These are phyloP conservation scores for Mucor racemosus DNA, from an alignment of 371 early-diverging fungal genomes.

Conservation along the genomic window DNA sequence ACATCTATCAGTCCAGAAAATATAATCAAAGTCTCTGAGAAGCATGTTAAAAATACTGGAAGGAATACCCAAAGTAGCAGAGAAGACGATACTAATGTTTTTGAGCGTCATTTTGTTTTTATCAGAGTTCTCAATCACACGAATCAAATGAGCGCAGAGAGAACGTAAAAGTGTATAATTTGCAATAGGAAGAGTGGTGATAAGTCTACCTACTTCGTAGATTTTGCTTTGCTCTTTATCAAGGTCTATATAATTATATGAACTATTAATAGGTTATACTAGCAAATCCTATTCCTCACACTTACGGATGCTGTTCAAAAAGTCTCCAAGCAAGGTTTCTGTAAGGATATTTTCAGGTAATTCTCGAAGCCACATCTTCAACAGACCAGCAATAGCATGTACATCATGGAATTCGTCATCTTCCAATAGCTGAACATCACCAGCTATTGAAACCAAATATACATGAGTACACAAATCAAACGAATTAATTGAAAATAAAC, in stretches of 20 bases:
- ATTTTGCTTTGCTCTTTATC: conserved; percentile 74
- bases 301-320: conserved; percentile 73
- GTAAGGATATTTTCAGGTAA: conserved; percentile 88
- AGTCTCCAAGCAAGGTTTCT: conserved; percentile 75
- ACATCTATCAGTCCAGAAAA: conserved; percentile 69
- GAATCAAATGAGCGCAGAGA: conserved; percentile 86
- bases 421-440: conserved; percentile 42
- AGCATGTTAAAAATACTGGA: conserved; percentile 88
- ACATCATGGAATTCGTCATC: conserved; percentile 78
- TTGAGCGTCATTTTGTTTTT: conserved; percentile 93
- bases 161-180: conserved; percentile 91
- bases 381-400: conserved; percentile 90
- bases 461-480: background rate
- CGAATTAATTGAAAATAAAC: background rate
- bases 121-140: conserved; percentile 81
- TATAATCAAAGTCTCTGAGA: conserved; percentile 85
- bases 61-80: conserved; percentile 92
- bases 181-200: conserved; percentile 77
- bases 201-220: conserved; percentile 76
- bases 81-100: conserved; percentile 94
- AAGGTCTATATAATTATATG: conserved; percentile 56
- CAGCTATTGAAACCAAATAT: conserved; percentile 19
- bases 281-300: too few relatives aligned
- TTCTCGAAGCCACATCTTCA: conserved; percentile 92
- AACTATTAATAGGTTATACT: too few relatives aligned